Conservation (phyloP, 768 basidiomycete species). For the Leccinum longicurvipes region DNA sequence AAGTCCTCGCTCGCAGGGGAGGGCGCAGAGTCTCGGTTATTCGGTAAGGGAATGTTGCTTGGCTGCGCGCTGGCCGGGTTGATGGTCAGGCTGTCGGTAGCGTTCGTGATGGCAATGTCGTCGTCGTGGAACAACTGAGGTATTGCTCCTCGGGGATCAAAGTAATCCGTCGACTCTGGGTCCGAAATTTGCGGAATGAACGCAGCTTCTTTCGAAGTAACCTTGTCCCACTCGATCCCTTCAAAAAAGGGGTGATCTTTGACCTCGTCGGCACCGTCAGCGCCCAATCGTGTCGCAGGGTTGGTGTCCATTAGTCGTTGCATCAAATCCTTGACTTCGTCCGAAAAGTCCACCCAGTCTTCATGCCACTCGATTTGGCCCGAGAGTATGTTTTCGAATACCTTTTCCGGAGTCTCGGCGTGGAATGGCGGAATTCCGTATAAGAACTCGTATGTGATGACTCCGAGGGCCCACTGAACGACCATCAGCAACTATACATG, state of each 20-base stretch:
- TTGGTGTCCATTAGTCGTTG: slow-evolving; percentile 78
- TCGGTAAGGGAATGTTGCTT: slow-evolving; percentile 24
- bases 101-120: slow-evolving; percentile 56
- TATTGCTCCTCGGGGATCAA: slow-evolving; percentile 92
- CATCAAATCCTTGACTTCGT: slow-evolving; percentile 90
- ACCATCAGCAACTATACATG: slow-evolving; percentile 10
- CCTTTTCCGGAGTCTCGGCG: slow-evolving; percentile 93
- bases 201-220: slow-evolving; percentile 83
- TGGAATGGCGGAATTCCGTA: slow-evolving; percentile 98
- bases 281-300: slow-evolving; percentile 76
- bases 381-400: slow-evolving; percentile 97
- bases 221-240: slow-evolving; percentile 90
- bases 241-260: slow-evolving; percentile 89
- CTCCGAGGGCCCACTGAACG: slow-evolving; percentile 92
- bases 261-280: slow-evolving; percentile 86
- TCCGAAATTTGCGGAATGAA: slow-evolving; percentile 96
- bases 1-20: slow-evolving; percentile 84
- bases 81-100: slow-evolving; percentile 40
- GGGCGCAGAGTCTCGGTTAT: slow-evolving; percentile 39
- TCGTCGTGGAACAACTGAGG: slow-evolving; percentile 91
- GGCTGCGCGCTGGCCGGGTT: slow-evolving; percentile 19
- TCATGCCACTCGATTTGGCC: slow-evolving; percentile 95
- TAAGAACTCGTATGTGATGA: slow-evolving; percentile 97
- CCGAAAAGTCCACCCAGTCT: slow-evolving; percentile 82
- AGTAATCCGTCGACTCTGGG: slow-evolving; percentile 99